A percentile compares a stretch with the other conserved stretches of the same genome.
phyloP scores from a whole-genome alignment of 148 eudicot species.

The Nyssa sinensis region DNA sequence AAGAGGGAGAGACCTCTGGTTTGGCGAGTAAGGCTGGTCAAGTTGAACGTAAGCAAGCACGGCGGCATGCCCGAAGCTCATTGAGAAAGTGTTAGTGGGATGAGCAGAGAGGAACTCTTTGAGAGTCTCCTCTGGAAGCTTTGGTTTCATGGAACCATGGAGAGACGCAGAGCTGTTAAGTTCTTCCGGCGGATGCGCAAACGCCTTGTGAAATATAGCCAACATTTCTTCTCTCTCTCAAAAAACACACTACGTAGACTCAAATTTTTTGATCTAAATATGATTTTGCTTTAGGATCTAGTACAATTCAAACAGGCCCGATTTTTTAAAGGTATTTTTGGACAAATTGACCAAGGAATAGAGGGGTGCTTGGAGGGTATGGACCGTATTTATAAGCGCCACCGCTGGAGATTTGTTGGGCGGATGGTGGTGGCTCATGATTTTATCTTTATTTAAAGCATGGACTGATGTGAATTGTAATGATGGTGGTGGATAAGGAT shows the following conservation, averaged over 20 bases:
- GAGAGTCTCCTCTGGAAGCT: constrained; percentile 70
- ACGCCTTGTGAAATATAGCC: constrained; percentile 88
- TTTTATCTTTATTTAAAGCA: neutral
- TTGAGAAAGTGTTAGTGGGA: constrained; percentile 48
- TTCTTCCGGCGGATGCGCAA: constrained; percentile 92
- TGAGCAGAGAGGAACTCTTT: constrained; percentile 50
- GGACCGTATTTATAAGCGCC: neutral
- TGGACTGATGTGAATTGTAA: neutral
- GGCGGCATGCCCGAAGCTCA: constrained; percentile 67
- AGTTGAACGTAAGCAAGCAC: constrained; percentile 75
- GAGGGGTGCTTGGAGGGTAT: neutral
- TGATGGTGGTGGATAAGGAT: constrained; percentile 1
- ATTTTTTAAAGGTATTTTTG: too few species aligned
- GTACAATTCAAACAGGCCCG: too few species aligned
- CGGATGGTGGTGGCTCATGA: too few species aligned
- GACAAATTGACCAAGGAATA: neutral
- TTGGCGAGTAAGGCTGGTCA: constrained; percentile 21
- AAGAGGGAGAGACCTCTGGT: constrained; percentile 36
- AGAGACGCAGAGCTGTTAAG: constrained; percentile 78
- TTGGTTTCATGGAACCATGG: constrained; percentile 40
- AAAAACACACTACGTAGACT: neutral
- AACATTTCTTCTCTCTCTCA: constrained; percentile 42
- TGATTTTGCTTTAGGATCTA: too few species aligned
- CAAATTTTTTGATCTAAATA: too few species aligned
- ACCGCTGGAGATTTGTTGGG: too few species aligned